Evolutionary conservation across 495 filamentous ascomycete genomes (phyloP).

Genomic region (Barbatosphaeria neglecta): DNA sequence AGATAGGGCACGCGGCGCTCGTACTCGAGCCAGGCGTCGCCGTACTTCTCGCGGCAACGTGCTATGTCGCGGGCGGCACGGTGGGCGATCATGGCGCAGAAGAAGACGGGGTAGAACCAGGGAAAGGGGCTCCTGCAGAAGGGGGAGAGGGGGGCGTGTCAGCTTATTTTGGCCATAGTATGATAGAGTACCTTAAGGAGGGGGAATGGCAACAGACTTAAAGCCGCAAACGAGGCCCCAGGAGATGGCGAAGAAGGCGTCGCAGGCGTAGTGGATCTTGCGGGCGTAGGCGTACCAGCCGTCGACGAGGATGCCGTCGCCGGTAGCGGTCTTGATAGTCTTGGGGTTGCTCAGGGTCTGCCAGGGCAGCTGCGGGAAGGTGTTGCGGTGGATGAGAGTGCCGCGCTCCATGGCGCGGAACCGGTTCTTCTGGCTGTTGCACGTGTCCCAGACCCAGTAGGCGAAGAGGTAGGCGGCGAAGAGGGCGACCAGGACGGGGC

Average conservation of each 20-base stretch:
- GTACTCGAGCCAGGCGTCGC: slow-evolving; percentile 84
- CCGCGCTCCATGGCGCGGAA: slow-evolving; percentile 78
- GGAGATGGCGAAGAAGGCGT: slow-evolving; percentile 61
- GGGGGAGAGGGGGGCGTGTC: no score
- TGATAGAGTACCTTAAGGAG: no score
- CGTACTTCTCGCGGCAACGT: slow-evolving; percentile 79
- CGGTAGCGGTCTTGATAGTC: slow-evolving; percentile 65
- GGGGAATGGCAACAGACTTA: slow-evolving; percentile 3
- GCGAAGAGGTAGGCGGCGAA: slow-evolving; percentile 67
- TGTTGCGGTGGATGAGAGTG: slow-evolving; percentile 54
- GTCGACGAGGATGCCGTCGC: slow-evolving; percentile 73
- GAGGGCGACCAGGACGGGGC: slow-evolving; percentile 50
- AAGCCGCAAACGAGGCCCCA: slow-evolving; percentile 54
- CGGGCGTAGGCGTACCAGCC: slow-evolving; percentile 92
- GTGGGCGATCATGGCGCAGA: slow-evolving; percentile 82
- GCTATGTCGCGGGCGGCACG: slow-evolving; percentile 76
- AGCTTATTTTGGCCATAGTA: no score
- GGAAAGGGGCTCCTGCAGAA: slow-evolving; percentile 71
- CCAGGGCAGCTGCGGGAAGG: slow-evolving; percentile 93
- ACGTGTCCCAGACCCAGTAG: slow-evolving; percentile 88
- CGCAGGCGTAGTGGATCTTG: slow-evolving; percentile 93
- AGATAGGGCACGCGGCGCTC: slow-evolving; percentile 79
- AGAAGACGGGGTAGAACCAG: slow-evolving; percentile 96
- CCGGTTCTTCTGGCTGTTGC: slow-evolving; percentile 90
- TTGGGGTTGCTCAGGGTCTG: slow-evolving; percentile 76